Conservation (phyloP, 2,329 filamentous ascomycete species). For the Hymenoscyphus scutula region DNA sequence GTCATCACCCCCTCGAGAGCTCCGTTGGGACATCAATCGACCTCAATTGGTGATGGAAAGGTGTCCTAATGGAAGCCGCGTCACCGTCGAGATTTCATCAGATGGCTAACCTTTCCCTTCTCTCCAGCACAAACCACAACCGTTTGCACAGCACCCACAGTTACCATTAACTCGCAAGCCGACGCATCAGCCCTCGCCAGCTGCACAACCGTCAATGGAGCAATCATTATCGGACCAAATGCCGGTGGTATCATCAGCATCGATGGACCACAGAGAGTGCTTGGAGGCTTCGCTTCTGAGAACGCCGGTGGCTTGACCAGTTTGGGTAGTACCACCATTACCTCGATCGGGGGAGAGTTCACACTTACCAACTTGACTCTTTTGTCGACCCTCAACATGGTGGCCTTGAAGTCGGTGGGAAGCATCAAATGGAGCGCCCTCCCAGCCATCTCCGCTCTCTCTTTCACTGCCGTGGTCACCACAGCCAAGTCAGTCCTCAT, state of each 20-base stretch:
- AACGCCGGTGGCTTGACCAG: constrained; percentile 64
- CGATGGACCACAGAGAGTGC: constrained; percentile 55
- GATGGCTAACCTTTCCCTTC: neutral
- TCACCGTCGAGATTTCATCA: neutral
- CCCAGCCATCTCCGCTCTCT: constrained; percentile 56
- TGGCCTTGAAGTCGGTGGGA: constrained; percentile 61
- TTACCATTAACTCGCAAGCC: constrained; percentile 34
- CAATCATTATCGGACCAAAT: constrained; percentile 36
- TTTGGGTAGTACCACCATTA: constrained; percentile 60
- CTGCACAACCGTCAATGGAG: constrained; percentile 35
- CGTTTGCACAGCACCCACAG: constrained; percentile 32
- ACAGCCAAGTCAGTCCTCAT: constrained; percentile 69
- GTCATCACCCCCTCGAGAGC: constrained; percentile 14
- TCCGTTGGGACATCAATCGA: neutral
- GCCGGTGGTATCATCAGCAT: constrained; percentile 50
- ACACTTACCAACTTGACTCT: constrained; percentile 64
- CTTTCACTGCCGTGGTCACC: constrained; percentile 60
- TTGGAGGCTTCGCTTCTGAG: constrained; percentile 54
- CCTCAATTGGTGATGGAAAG: neutral
- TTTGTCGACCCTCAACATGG: constrained; percentile 67
- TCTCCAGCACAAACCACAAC: constrained; percentile 17
- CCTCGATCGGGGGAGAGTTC: constrained; percentile 68
- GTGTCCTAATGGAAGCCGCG: neutral
- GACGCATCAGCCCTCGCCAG: constrained; percentile 31
- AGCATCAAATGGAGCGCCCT: constrained; percentile 71